Evolutionary conservation across 768 basidiomycete genomes (phyloP).

Genomic region (Suillus occidentalis): DNA sequence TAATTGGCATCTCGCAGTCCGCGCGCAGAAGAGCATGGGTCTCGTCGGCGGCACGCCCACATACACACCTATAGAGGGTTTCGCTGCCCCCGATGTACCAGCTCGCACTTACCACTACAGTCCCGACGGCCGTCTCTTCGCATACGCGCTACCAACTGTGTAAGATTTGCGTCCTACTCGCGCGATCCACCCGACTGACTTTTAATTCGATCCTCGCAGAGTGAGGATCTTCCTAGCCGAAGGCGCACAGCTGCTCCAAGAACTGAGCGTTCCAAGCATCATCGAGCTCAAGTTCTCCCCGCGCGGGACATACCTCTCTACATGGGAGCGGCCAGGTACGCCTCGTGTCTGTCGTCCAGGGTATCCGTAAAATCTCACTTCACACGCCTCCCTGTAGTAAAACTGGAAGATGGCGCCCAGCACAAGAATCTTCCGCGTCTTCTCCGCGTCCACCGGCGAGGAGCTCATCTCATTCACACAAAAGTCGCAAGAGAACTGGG

Average conservation of each 20-base stretch:
- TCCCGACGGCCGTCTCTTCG: conserved; percentile 83
- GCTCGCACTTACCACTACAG: conserved; percentile 82
- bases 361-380: conserved; percentile 15
- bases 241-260: conserved; percentile 69
- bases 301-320: conserved; percentile 88
- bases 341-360: conserved; percentile 25
- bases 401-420: conserved; percentile 86
- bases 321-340: conserved; percentile 88
- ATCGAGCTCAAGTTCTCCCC: conserved; percentile 92
- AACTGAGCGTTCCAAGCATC: conserved; percentile 72
- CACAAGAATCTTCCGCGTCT: conserved; percentile 95
- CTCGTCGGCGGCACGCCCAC: conserved; percentile 81
- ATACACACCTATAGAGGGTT: conserved; percentile 65
- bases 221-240: conserved; percentile 78
- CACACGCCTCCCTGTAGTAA: conserved; percentile 42
- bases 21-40: conserved; percentile 92
- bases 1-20: conserved; percentile 49
- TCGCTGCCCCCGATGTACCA: conserved; percentile 65
- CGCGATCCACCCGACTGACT: conserved; percentile 17
- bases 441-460: conserved; percentile 81
- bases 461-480: conserved; percentile 87
- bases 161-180: conserved; percentile 41
- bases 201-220: conserved; percentile 37
- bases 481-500: conserved; percentile 91
- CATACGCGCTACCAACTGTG: conserved; percentile 76